Percentiles rank a stretch among this genome's conserved stretches.
Evolutionary conservation across 1,284 basidiomycete genomes (phyloP).

Genomic region (Tetrapyrgos nigripes): DNA sequence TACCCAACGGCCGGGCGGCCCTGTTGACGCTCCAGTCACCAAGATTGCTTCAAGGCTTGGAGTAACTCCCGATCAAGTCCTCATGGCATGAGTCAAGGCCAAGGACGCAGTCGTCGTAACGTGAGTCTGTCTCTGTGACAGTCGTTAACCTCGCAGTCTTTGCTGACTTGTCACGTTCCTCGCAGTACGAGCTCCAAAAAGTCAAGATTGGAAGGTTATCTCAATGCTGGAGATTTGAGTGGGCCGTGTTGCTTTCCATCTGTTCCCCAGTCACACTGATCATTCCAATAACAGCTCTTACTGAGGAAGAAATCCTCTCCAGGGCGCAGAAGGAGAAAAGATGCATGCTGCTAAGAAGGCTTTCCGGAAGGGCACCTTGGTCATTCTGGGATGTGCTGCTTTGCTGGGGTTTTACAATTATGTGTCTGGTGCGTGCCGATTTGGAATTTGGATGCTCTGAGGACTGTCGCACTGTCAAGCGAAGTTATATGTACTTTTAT

Average conservation of each 20-base stretch:
- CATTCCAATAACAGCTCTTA: slow-evolving; percentile 18
- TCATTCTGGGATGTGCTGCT: neutral
- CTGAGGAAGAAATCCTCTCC: slow-evolving; percentile 23
- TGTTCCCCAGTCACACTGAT: neutral
- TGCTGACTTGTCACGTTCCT: neutral
- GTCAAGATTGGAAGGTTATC: slow-evolving; percentile 21
- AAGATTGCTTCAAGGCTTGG: slow-evolving; percentile 60
- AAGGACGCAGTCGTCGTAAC: slow-evolving; percentile 74
- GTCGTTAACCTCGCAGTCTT: neutral
- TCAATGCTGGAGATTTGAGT: slow-evolving; percentile 22
- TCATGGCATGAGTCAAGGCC: slow-evolving; percentile 69
- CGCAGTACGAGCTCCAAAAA: slow-evolving; percentile 24
- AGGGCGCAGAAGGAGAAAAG: slow-evolving; percentile 41
- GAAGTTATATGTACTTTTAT: too few species aligned
- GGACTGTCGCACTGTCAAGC: too few species aligned
- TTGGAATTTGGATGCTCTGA: too few species aligned
- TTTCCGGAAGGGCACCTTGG: neutral
- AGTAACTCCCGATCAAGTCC: slow-evolving; percentile 69
- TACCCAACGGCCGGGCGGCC: slow-evolving; percentile 65
- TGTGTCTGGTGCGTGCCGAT: neutral
- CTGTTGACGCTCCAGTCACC: slow-evolving; percentile 68
- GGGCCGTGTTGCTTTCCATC: neutral
- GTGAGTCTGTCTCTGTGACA: slow-evolving; percentile 46
- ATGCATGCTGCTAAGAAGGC: neutral
- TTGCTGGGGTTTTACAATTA: neutral